These are phyloP conservation scores for Cicer cuneatum DNA, from an alignment of 306 rosid species.

Conservation along the genomic window DNA sequence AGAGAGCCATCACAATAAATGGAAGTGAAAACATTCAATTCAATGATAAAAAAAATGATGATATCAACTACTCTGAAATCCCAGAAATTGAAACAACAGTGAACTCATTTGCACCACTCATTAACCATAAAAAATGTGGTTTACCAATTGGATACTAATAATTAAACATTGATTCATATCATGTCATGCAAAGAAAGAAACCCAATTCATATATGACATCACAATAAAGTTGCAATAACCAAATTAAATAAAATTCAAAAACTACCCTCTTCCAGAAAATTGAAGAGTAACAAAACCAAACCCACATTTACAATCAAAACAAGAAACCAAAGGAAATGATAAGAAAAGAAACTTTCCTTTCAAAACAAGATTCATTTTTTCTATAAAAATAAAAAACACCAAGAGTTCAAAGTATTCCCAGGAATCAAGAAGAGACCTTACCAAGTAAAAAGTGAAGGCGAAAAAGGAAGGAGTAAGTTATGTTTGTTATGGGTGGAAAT, in stretches of 20 bases:
- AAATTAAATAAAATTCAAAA: conserved; percentile 1
- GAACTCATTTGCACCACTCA: conserved; percentile 14
- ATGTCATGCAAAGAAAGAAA: conserved; percentile 26
- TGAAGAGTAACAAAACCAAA: conserved; percentile 6
- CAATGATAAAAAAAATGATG: too few relatives aligned
- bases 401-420: conserved; percentile 17
- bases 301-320: conserved; percentile 16
- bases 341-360: conserved; percentile 11
- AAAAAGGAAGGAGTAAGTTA: background rate
- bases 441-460: conserved; percentile 5
- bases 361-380: conserved; percentile 14
- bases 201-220: background rate
- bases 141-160: conserved; percentile 8
- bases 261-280: conserved; percentile 26
- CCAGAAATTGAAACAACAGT: background rate
- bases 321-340: conserved; percentile 25
- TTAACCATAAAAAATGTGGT: conserved; percentile 1
- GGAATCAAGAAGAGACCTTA: conserved; percentile 40
- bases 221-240: background rate
- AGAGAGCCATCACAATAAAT: conserved; percentile 36
- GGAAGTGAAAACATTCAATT: conserved; percentile 5
- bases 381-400: conserved; percentile 13
- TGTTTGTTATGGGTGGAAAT: conserved; percentile 42
- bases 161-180: conserved; percentile 5
- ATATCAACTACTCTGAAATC: too few relatives aligned